Percentiles rank a stretch among this genome's conserved stretches.
These are phyloP conservation scores for Brasilioporus rufonigricans DNA, from an alignment of 768 basidiomycete species.

Conservation along the genomic window DNA sequence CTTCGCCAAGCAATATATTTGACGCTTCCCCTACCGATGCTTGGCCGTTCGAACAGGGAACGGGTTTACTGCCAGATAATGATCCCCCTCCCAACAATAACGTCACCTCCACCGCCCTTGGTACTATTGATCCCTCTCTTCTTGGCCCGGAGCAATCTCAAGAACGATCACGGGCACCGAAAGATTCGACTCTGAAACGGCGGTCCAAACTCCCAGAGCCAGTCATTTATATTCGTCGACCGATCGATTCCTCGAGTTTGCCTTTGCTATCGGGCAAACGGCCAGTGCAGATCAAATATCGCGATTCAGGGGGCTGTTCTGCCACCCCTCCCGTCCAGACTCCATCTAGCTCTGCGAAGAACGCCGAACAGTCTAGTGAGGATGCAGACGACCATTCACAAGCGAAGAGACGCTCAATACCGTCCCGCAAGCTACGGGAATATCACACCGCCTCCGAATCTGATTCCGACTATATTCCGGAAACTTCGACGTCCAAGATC, in stretches of 20 bases:
- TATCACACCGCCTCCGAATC: neutral
- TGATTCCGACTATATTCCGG: slow-evolving; percentile 16
- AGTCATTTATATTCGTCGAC: slow-evolving; percentile 31
- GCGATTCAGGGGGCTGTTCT: slow-evolving; percentile 10
- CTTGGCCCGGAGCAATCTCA: slow-evolving; percentile 17
- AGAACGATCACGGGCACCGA: neutral
- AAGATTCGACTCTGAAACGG: neutral
- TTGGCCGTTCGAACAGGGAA: slow-evolving; percentile 13
- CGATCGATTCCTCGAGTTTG: slow-evolving; percentile 18
- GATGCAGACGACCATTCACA: neutral
- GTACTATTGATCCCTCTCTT: slow-evolving; percentile 33
- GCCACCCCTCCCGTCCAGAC: neutral
- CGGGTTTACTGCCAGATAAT: neutral
- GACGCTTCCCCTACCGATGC: neutral
- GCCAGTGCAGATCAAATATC: slow-evolving; percentile 32
- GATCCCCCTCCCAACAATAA: neutral
- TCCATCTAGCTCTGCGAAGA: neutral
- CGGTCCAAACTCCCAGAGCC: slow-evolving; percentile 23
- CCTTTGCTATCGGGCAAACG: slow-evolving; percentile 23
- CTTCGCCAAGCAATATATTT: slow-evolving; percentile 8
- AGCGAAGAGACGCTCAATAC: slow-evolving; percentile 4
- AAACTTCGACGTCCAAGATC: neutral
- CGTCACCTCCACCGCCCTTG: neutral
- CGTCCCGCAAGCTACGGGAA: slow-evolving; percentile 20
- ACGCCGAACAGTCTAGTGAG: neutral